Evolutionary conservation across 345 rosid species (phyloP), one percentile per base, ranked within the genome.

Genomic region (Dipteronia dyeriana): DNA sequence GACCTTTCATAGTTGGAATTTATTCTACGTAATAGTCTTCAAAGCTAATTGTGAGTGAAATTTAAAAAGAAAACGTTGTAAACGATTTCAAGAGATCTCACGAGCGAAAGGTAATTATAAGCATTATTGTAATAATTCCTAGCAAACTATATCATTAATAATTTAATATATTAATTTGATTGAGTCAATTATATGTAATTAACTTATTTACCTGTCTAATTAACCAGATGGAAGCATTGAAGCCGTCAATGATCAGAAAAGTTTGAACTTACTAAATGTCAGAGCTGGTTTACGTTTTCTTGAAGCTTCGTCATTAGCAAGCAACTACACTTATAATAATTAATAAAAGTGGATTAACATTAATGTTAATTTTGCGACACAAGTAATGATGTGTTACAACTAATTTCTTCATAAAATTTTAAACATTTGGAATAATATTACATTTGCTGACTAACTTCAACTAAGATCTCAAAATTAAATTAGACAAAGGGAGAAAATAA

Each of bases 241-340:
- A 49, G 17, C 54, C 54, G 16, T 12, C 54, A 49, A 8, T 41
- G 9, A 41, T 34, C 38, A 34, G 38, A 9, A 13, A 12, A 49
- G 54, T 49, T 49, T 49, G 54, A 49, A 34, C 38, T 5, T 34
- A 34, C 1, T 34, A 34, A 45, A 45, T 45, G 49, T 45, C 49
- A 45, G 49, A 45, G 49, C 3, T 5, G 31, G 12, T 14, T 41
- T 41, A 11, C 20, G 53, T 41, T 67, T 41, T n/a, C 29, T 41
- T 67, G 71, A 41, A 67, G 71, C 13, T n/a, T 34, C 20, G 71
- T 67, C 53, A 39, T 12, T n/a, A 39, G 10, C 70, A 66, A 66
- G 70, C 25, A 17, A 66, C 49, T 13, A 14, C 17, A 34, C 38
- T 34, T 34, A 34, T 34, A 34, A 34, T 34, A 34, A 34, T 34